Conservation (phyloP, 495 filamentous ascomycete species). For the Annulohypoxylon nitens region DNA sequence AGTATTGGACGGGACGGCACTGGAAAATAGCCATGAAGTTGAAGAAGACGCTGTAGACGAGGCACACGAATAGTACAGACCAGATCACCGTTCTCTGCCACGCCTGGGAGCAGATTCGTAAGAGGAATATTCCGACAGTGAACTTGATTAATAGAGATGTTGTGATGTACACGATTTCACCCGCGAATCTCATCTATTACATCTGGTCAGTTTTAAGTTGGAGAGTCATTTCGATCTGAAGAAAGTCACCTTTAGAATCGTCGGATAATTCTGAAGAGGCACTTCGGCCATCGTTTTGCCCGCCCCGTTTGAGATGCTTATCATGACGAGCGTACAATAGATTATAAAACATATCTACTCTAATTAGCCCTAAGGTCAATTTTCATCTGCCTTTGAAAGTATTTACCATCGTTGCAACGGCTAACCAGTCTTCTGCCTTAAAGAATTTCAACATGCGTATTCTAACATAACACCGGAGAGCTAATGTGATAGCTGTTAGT, state of each 20-base stretch:
- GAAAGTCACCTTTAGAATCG: conserved; percentile 44
- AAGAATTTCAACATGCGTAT: conserved; percentile 39
- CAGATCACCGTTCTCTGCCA: conserved; percentile 51
- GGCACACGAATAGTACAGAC: conserved; percentile 50
- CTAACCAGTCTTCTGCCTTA: conserved; percentile 45
- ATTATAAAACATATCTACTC: conserved; percentile 33
- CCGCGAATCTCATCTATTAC: conserved; percentile 39
- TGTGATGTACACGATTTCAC: conserved; percentile 53
- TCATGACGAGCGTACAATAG: conserved; percentile 32
- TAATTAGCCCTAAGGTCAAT: conserved; percentile 13
- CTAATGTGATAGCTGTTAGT: conserved; percentile 35
- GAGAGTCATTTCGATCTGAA: background rate
- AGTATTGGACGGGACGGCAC: conserved; percentile 51
- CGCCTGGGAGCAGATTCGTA: conserved; percentile 52
- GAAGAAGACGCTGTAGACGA: conserved; percentile 53
- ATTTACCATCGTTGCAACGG: conserved; percentile 43
- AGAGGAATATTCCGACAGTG: conserved; percentile 57
- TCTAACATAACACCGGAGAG: conserved; percentile 47
- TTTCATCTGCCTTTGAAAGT: background rate
- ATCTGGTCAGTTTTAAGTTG: background rate
- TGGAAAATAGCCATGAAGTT: conserved; percentile 55
- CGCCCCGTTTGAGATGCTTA: conserved; percentile 36
- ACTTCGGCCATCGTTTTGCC: conserved; percentile 36
- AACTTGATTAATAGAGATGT: conserved; percentile 54
- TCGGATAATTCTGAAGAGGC: conserved; percentile 33